Conservation (phyloP, 192 early-diverging fungal species). For the Funneliformis mosseae region DNA sequence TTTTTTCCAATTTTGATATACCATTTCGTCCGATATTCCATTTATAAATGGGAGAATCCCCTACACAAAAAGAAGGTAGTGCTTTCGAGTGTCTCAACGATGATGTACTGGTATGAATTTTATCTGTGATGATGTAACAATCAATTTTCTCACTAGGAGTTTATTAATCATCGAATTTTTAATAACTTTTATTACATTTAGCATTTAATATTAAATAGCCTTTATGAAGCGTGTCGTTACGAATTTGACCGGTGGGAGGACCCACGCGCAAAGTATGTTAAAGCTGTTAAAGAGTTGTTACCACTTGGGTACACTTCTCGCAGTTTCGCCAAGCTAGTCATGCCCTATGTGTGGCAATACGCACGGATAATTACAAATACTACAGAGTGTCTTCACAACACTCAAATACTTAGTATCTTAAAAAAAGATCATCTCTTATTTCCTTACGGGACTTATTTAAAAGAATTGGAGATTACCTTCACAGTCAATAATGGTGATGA, state of each 20-base stretch:
- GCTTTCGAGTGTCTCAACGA: not conserved
- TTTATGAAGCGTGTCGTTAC: not conserved
- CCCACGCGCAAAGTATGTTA: not conserved
- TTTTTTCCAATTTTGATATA: too few relatives aligned
- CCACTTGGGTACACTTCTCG: not conserved
- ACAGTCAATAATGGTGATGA: not conserved
- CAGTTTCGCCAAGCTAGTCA: not conserved
- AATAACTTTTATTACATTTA: not conserved
- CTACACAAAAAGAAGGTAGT: not conserved
- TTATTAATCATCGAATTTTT: not conserved
- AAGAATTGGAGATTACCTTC: not conserved
- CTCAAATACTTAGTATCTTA: not conserved
- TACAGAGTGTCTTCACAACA: too few relatives aligned
- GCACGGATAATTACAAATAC: too few relatives aligned
- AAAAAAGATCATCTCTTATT: not conserved
- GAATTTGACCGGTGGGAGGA: not conserved
- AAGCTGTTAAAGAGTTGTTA: not conserved
- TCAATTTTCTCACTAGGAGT: not conserved
- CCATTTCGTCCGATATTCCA: not conserved
- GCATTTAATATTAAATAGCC: not conserved
- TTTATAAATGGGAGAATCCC: not conserved
- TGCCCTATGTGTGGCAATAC: not conserved
- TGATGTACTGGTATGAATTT: not conserved
- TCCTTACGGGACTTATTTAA: conserved; percentile 4
- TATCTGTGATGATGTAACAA: not conserved